phyloP scores from a whole-genome alignment of 768 basidiomycete species.

The Plicaturopsis crispa region DNA sequence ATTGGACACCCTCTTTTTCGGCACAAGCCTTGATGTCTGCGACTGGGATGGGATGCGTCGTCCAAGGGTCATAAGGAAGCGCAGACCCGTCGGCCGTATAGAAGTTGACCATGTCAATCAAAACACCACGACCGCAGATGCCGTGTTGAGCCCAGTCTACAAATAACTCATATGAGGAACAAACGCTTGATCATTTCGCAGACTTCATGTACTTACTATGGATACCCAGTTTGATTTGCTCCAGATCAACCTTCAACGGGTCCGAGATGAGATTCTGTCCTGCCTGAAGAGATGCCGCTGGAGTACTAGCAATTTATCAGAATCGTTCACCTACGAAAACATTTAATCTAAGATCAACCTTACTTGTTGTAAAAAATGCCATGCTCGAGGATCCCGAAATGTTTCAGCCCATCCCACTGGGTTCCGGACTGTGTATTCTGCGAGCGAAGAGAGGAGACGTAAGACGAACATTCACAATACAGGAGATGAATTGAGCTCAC shows the following conservation, averaged over 20 bases:
- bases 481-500: constrained; percentile 21
- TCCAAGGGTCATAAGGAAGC: constrained; percentile 61
- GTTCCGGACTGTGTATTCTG: constrained; percentile 68
- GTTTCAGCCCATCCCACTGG: constrained; percentile 64
- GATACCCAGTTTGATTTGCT: constrained; percentile 47
- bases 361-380: constrained; percentile 60
- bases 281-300: constrained; percentile 29
- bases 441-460: constrained; percentile 1
- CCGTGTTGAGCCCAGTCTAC: constrained; percentile 67
- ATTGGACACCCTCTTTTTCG: constrained; percentile 46
- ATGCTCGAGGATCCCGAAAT: constrained; percentile 46
- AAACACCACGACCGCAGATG: constrained; percentile 60
- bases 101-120: constrained; percentile 55
- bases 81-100: constrained; percentile 29
- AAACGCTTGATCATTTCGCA: no score
- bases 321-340: not conserved
- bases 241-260: constrained; percentile 39
- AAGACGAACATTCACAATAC: not conserved
- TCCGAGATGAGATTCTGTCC: constrained; percentile 42
- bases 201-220: constrained; percentile 64
- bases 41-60: constrained; percentile 42
- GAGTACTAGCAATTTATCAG: constrained; percentile 25
- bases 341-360: constrained; percentile 1
- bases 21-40: constrained; percentile 53
- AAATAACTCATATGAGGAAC: not conserved